Base-by-base conservation (phyloP, 768 basidiomycete species). In the Antrodiella citrinella region DNA sequence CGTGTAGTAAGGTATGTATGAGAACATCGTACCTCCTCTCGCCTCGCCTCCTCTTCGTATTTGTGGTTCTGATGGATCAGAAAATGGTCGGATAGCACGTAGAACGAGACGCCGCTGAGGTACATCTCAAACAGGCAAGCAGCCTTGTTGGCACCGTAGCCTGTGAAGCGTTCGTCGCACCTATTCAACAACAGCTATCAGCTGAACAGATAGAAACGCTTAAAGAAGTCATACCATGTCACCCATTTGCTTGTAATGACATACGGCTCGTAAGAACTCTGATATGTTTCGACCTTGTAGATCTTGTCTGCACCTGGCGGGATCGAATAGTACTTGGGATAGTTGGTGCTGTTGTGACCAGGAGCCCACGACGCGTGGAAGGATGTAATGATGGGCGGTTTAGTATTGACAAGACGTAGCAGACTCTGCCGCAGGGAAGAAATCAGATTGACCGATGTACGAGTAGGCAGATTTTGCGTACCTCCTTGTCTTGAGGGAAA, bases 101-200 rank as follows among this genome's bases (percentile, higher is more conserved):
- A 89, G 66, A 81, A 92, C 20, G 82, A 82, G 35, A 91, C 77
- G 2, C 91, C 91, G 11, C 88, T 82, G 4, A 94, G 70, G 67
- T 90, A 91, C 80, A 94, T 88, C 64, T 91, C 91, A 62, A 86
- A 92, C 30, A 92, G 73, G 61, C 91, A 93, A 9, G 92, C 91
- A 1, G 91, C 91, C 65, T 94, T 94, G 72, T 94, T 94, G 1
- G 82, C 89, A 3, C 91, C 91, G 63, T 93, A 93, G 1, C 91
- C 91, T 43, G 91, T 75, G 60, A 94, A 94, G 26, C 90, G 78
- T 62, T 92, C 90, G 58, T 93, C 90, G 59, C 91, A 93, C 89
- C 89, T 91, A 52, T 24, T n/a, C 21, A n/a, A n/a, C n/a, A n/a
- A n/a, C n/a, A n/a, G n/a, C n/a, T n/a, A n/a, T n/a, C n/a, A n/a